Conservation (phyloP, 108 stramenopile genomes). For the Nitzschia sp. region DNA sequence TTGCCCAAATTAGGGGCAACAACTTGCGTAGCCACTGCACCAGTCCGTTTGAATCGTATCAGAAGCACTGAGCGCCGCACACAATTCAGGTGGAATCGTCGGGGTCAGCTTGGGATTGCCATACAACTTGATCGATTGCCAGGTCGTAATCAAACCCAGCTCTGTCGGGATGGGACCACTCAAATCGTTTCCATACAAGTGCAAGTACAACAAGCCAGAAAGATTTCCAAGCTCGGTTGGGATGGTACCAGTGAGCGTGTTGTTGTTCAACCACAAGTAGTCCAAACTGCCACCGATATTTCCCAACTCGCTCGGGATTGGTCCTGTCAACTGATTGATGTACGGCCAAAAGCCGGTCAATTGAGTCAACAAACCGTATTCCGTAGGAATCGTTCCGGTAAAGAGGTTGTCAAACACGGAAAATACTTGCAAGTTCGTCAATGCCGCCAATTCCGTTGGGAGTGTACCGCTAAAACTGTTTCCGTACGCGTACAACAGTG, state of each 20-base stretch:
- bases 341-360: conserved; percentile 15
- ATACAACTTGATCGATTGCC: conserved; percentile 39
- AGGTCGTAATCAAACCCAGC: conserved; percentile 27
- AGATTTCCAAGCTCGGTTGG: conserved; percentile 8
- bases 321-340: conserved; percentile 19
- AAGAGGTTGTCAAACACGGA: conserved; percentile 20
- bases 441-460: conserved; percentile 45
- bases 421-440: neutral
- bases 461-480: conserved; percentile 46
- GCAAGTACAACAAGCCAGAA: conserved; percentile 9
- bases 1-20: too few relatives aligned
- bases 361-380: conserved; percentile 4
- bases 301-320: conserved; percentile 16
- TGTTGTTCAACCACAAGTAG: conserved; percentile 20
- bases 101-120: too few relatives aligned
- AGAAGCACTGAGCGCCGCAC: too few relatives aligned
- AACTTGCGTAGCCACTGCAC: too few relatives aligned
- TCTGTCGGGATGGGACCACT: conserved; percentile 24
- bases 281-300: conserved; percentile 7
- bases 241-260: conserved; percentile 19
- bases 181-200: conserved; percentile 10
- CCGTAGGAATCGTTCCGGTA: conserved; percentile 19
- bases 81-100: too few relatives aligned
- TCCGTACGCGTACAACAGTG: neutral
- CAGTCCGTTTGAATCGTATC: too few relatives aligned